Evolutionary conservation across 2,329 filamentous ascomycete genomes (phyloP), one percentile per base, ranked within the genome.

Genomic region (Pseudogymnoascus destructans): DNA sequence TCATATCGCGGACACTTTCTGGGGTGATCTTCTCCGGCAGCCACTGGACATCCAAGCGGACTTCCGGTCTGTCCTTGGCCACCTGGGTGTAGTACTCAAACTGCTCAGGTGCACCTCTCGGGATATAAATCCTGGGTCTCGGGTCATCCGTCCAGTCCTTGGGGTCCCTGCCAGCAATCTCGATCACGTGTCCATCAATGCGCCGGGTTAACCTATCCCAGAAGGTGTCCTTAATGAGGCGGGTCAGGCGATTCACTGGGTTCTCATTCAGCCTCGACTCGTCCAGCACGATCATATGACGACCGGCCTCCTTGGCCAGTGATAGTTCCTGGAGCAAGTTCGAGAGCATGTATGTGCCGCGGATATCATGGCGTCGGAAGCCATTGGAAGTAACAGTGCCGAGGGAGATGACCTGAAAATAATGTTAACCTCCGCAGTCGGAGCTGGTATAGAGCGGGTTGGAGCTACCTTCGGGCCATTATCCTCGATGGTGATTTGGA

Each of bases 401-500:
- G 35, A 97, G 76, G 35, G 87, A 85, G 58, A 96, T 79, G 49
- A 89, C 85, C 86, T 88, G 64, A 21, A 54, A 30, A 27, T 35
- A 46, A 46, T 46, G 21, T 46, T 46, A 46, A 25, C 40, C 40
- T 46, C 40, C 40, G 21, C 7, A 46, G 21, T 46, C 40, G 40
- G 40, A 46, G 40, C 40, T 25, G 1, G 11, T 25, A n/a, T 25
- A 6, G 9, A 11, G 13, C 3, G 40, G 40, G 19, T 15, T 25
- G 40, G 5, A 46, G 68, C 63, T 70, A 86, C 87, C 79, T 97
- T 98, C 55, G 93, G 92, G 0, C 93, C 93, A 63, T 82, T 80
- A 73, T 98, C 93, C 69, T 97, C 93, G 66, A 97, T 95, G 27
- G 93, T 98, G 70, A 98, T 98, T 72, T 97, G 91, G 78, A 89